A percentile compares a stretch with the other conserved stretches of the same genome.
Evolutionary conservation across 352 stramenopile genomes (phyloP).

Genomic region (Globisporangium orthogonon): DNA sequence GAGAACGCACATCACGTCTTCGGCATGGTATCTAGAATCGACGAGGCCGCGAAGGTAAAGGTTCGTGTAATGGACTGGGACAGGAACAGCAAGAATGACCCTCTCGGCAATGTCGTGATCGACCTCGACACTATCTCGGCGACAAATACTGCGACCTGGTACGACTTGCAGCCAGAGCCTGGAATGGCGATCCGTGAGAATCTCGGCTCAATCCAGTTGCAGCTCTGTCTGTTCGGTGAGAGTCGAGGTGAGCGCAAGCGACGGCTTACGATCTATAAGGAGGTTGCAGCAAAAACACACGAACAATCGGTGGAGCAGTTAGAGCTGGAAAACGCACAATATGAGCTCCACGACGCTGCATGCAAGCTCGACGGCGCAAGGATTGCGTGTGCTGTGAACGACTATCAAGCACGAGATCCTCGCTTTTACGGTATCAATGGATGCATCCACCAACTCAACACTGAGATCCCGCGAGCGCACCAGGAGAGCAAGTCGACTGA

Average conservation of each 20-base stretch:
- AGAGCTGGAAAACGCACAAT: slow-evolving; percentile 63
- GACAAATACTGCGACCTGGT: slow-evolving; percentile 45
- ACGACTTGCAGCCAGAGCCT: slow-evolving; percentile 32
- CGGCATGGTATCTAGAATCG: slow-evolving; percentile 49
- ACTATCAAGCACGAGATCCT: slow-evolving; percentile 53
- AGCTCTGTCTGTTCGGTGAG: slow-evolving; percentile 50
- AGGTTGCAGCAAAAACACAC: slow-evolving; percentile 46
- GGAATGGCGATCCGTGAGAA: slow-evolving; percentile 38
- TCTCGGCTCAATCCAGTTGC: slow-evolving; percentile 47
- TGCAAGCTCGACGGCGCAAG: slow-evolving; percentile 65
- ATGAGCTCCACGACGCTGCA: slow-evolving; percentile 49
- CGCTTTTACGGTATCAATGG: slow-evolving; percentile 80
- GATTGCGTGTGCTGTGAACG: slow-evolving; percentile 52
- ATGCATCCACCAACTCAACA: slow-evolving; percentile 64
- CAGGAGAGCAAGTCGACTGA: slow-evolving; percentile 45
- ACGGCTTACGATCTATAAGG: slow-evolving; percentile 46
- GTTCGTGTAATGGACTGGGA: slow-evolving; percentile 52
- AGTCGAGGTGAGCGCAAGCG: slow-evolving; percentile 43
- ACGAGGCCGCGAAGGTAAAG: slow-evolving; percentile 43
- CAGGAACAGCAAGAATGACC: slow-evolving; percentile 44
- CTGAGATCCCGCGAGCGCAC: slow-evolving; percentile 51
- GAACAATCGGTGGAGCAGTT: slow-evolving; percentile 55
- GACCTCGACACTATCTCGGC: slow-evolving; percentile 43
- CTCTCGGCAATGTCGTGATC: slow-evolving; percentile 39
- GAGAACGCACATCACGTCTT: slow-evolving; percentile 60